Evolutionary conservation across 805 yeast species (phyloP).

Genomic region (Myxozyma nipponensis): DNA sequence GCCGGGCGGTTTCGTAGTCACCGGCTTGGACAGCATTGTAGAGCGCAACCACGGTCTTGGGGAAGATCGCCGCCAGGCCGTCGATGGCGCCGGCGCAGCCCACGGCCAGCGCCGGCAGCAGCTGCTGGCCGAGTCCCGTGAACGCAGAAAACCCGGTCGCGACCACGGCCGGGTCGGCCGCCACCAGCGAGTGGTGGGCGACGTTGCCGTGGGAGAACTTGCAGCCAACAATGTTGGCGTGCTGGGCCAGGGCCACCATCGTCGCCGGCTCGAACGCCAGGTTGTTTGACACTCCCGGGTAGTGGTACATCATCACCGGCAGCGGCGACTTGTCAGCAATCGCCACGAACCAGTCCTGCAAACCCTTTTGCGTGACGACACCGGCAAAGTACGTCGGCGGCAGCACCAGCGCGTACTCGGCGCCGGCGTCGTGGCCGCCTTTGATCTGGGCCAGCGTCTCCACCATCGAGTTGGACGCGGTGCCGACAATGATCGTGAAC

Average conservation of each 20-base stretch:
- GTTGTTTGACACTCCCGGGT: slow-evolving; percentile 50
- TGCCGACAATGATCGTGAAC: slow-evolving; percentile 48
- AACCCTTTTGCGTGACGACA: slow-evolving; percentile 45
- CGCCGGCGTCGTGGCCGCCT: slow-evolving; percentile 34
- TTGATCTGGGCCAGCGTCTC: slow-evolving; percentile 42
- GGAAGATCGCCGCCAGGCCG: slow-evolving; percentile 52
- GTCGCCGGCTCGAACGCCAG: slow-evolving; percentile 41
- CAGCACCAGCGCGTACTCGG: slow-evolving; percentile 37
- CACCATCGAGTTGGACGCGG: slow-evolving; percentile 45
- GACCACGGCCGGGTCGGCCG: slow-evolving; percentile 42
- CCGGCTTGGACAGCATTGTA: slow-evolving; percentile 41
- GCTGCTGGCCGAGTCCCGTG: slow-evolving; percentile 52
- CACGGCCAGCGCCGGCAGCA: slow-evolving; percentile 46
- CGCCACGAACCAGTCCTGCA: slow-evolving; percentile 44
- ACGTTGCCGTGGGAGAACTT: slow-evolving; percentile 53
- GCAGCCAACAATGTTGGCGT: slow-evolving; percentile 48
- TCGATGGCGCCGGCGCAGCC: slow-evolving; percentile 53
- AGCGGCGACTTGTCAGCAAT: slow-evolving; percentile 45
- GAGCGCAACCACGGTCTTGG: slow-evolving; percentile 46
- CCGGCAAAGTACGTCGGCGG: slow-evolving; percentile 51
- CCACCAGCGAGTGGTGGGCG: slow-evolving; percentile 46
- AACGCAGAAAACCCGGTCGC: slow-evolving; percentile 43
- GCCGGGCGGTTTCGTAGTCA: slow-evolving; percentile 42
- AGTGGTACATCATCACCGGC: slow-evolving; percentile 46
- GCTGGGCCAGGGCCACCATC: slow-evolving; percentile 43